These are phyloP conservation scores for Termitomyces sp. DNA, from an alignment of 768 basidiomycete species.

Conservation along the genomic window DNA sequence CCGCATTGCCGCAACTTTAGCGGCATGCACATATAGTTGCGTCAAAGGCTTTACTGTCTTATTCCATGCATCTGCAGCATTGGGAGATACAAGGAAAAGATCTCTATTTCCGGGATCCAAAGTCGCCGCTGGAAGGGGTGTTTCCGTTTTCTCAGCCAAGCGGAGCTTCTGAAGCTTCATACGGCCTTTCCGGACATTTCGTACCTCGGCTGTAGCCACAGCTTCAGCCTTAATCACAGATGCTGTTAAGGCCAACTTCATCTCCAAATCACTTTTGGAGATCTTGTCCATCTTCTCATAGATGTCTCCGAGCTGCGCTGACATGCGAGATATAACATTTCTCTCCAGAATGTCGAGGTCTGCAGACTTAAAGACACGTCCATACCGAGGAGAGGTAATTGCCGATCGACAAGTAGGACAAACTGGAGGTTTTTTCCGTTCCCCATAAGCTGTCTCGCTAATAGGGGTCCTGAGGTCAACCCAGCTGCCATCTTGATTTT, in stretches of 20 bases:
- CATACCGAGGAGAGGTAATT: slow-evolving; percentile 55
- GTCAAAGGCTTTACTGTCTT: slow-evolving; percentile 28
- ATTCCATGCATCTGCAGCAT: slow-evolving; percentile 33
- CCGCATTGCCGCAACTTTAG: slow-evolving; percentile 37
- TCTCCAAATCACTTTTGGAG: slow-evolving; percentile 17
- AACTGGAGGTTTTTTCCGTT: slow-evolving; percentile 33
- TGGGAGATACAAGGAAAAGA: slow-evolving; percentile 21
- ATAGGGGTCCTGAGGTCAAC: slow-evolving; percentile 36
- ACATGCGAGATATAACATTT: slow-evolving; percentile 52
- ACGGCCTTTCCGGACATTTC: slow-evolving; percentile 12
- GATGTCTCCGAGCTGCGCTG: slow-evolving; percentile 29
- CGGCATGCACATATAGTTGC: slow-evolving; percentile 31
- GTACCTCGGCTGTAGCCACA: slow-evolving; percentile 9
- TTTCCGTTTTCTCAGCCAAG: slow-evolving; percentile 1
- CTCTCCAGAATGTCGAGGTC: slow-evolving; percentile 60
- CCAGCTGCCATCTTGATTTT: slow-evolving; percentile 34
- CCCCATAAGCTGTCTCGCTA: slow-evolving; percentile 10
- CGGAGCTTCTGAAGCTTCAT: slow-evolving; percentile 6
- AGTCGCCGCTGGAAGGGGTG: slow-evolving; percentile 2
- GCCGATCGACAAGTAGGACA: slow-evolving; percentile 60
- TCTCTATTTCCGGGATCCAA: slow-evolving; percentile 13
- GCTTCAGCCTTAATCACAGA: slow-evolving; percentile 3
- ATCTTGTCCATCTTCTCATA: slow-evolving; percentile 23
- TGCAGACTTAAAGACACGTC: slow-evolving; percentile 55
- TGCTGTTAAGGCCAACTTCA: slow-evolving; percentile 5